A percentile compares a stretch with the other conserved stretches of the same genome.
These are phyloP conservation scores for Rhizopogon roseolus DNA, from an alignment of 768 basidiomycete species.

Conservation along the genomic window DNA sequence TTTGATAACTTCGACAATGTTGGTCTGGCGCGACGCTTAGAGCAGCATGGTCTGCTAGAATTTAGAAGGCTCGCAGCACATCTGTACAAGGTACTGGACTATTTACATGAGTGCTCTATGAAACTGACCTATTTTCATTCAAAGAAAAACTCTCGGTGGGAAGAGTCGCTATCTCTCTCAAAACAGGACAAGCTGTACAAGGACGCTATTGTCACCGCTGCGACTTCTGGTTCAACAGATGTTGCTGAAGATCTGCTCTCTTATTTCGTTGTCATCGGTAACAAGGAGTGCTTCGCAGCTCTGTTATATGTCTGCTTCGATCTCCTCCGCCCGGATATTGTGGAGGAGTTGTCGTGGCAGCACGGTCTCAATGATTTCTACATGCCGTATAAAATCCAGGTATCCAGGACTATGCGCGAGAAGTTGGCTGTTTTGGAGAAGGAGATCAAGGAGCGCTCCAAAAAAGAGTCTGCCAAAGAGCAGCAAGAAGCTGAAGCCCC, in stretches of 20 bases:
- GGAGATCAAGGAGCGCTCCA: slow-evolving; percentile 81
- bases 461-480: slow-evolving; percentile 87
- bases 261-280: slow-evolving; percentile 98
- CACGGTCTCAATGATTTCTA: slow-evolving; percentile 95
- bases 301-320: slow-evolving; percentile 92
- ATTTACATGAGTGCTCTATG: neutral
- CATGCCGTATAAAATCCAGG: slow-evolving; percentile 94
- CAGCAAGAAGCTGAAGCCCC: slow-evolving; percentile 81
- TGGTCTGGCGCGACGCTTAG: slow-evolving; percentile 76
- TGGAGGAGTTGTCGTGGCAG: slow-evolving; percentile 95
- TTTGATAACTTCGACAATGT: slow-evolving; percentile 98
- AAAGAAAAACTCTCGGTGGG: slow-evolving; percentile 96
- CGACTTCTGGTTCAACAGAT: slow-evolving; percentile 76
- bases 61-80: slow-evolving; percentile 94
- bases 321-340: slow-evolving; percentile 86
- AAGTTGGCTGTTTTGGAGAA: slow-evolving; percentile 83
- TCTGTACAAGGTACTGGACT: slow-evolving; percentile 74
- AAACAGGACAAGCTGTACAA: slow-evolving; percentile 98
- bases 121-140: neutral
- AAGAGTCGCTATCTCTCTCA: slow-evolving; percentile 90
- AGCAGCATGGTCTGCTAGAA: slow-evolving; percentile 88
- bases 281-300: slow-evolving; percentile 96
- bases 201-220: slow-evolving; percentile 92
- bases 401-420: slow-evolving; percentile 72
- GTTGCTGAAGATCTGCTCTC: slow-evolving; percentile 92